These are phyloP conservation scores for Penicillium sp. DNA, from an alignment of 2,329 filamentous ascomycete genomes.

Conservation along the genomic window DNA sequence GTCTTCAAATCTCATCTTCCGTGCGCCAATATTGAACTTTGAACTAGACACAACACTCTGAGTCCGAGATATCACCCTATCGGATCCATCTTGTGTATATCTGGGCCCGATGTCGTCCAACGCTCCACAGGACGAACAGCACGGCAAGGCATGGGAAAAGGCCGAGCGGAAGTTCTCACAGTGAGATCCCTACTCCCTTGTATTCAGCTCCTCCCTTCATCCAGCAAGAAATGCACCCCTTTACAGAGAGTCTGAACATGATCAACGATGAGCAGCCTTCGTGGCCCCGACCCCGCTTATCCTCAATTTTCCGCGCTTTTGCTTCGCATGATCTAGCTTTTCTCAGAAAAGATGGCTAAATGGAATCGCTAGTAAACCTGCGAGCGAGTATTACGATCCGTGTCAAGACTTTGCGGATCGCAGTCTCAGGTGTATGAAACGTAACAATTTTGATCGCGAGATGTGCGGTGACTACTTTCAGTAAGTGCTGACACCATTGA, in stretches of 20 bases:
- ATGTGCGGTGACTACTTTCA: conserved; percentile 96
- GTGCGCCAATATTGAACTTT: too few species aligned
- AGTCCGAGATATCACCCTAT: too few species aligned
- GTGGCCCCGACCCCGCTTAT: too few species aligned
- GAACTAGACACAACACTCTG: too few species aligned
- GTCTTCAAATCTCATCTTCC: too few species aligned
- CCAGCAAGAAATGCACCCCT: too few species aligned
- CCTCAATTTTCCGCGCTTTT: neutral
- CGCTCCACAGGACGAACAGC: conserved; percentile 11
- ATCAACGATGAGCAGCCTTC: too few species aligned
- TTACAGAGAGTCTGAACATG: too few species aligned
- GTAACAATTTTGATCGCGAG: conserved; percentile 78
- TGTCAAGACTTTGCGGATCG: conserved; percentile 85
- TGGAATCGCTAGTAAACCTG: conserved; percentile 59
- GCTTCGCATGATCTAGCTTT: neutral
- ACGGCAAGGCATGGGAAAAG: conserved; percentile 51
- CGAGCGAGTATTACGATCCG: conserved; percentile 88
- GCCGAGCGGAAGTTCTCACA: conserved; percentile 57
- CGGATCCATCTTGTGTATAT: neutral
- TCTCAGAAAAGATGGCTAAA: neutral
- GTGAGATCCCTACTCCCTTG: conserved; percentile 37
- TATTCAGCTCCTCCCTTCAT: neutral
- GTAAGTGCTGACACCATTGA: conserved; percentile 48
- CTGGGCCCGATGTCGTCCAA: conserved; percentile 17
- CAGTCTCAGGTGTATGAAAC: conserved; percentile 80